Evolutionary conservation across 2,329 filamentous ascomycete genomes (phyloP), one percentile per base, ranked within the genome.

Genomic region (Colletotrichum neosansevieriae): DNA sequence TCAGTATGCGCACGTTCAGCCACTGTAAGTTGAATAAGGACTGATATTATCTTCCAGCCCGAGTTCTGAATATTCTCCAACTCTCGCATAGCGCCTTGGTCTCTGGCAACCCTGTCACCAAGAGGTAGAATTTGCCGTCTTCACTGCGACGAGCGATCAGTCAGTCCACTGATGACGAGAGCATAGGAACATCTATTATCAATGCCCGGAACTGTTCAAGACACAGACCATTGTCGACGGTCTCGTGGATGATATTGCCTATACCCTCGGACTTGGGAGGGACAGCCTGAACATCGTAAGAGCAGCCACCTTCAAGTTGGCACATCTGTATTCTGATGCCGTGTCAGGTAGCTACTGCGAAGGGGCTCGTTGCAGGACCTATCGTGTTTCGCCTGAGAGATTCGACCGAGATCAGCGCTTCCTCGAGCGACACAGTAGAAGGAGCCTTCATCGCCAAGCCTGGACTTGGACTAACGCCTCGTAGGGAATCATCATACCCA

Each of bases 111-210:
- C 73, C 88, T 3, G 81, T 89, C 19, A 91, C 89, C 2, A 92
- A 91, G 77, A 87, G 89, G 89, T 90, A 29, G 12, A 2, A 3
- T 29, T 29, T 3, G 11, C 36, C 12, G 4, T 4, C 3, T 17
- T 4, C 3, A 21, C 21, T 11, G 10, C 11, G 11, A 12, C 36
- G 10, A 11, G 36, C 3, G 11, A 15, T 4, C 21, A 7, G 2
- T 3, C 19, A 7, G 2, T 3, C 19, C 42, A 47, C 49, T 69
- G 10, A 68, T 34, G 15, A 10, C 32, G 49, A 54, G 11, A 21
- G n/a, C 17, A 3, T 29, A 95, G 93, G 70, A 92, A 93, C 74
- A 89, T 97, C 4, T 97, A 91, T 77, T 97, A 97, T 75, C 89
- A 92, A 73, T 86, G 94, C 72, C 88, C 90, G 4, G 85, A 89